Evolutionary conservation across 1,284 basidiomycete genomes (phyloP), one percentile per base, ranked within the genome.

Genomic region (Boletus calvinii): DNA sequence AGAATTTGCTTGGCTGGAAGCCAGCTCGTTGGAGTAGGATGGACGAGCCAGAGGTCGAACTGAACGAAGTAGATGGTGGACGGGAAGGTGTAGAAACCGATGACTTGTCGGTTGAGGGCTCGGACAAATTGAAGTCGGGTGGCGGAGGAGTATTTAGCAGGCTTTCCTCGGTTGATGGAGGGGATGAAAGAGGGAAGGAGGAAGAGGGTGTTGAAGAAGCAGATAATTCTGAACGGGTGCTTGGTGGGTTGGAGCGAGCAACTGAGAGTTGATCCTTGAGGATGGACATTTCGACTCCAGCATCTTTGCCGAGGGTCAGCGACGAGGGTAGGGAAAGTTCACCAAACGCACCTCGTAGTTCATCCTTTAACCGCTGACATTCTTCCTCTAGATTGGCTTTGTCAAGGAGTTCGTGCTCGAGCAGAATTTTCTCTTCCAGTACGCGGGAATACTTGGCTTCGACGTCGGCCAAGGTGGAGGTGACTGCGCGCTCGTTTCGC

Each of bases 321-420:
- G 52, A 48, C 46, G 48, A 46, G 38, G 58, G 56, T 49, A 56
- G 42, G 22, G 18, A 40, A 30, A 37, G 38, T 20, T 34, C 13
- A 53, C 32, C 26, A 35, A 41, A 54, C 80, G 51, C 56, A 94
- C 94, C 95, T 83, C 94, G 76, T 30, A 98, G 73, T 67, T 98
- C 94, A 66, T 99, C 97, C 70, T 87, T 94, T 52, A 97, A 71
- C 39, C 97, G 80, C 71, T 99, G 97, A 47, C 81, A 84, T 65
- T 97, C 92, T 69, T 97, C 95, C 66, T 98, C 94, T 34, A 98
- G 68, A 56, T 80, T 85, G 4, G 92, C 88, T 72, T 95, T 96
- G 69, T 90, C 89, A 39, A 98, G 75, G n/a, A 99, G 76, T 67
- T 99, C 97, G 62, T 98, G 93, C 70, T 99, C 97, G 31, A 99